Conservation (phyloP, 805 yeast species). For the Pichia nanzhaoensis region DNA sequence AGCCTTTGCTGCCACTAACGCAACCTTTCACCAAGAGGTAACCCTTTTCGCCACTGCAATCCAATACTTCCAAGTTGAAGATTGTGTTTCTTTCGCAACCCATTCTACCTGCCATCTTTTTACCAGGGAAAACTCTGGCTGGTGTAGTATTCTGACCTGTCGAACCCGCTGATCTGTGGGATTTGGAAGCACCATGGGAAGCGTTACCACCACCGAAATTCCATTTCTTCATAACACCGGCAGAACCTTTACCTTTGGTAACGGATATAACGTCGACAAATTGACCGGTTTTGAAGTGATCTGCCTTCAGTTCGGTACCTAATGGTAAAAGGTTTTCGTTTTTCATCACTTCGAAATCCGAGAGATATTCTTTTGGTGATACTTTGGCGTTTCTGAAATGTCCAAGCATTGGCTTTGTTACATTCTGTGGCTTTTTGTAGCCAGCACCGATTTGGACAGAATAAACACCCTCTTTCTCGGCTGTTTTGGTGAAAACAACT, state of each 20-base stretch:
- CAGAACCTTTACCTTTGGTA: slow-evolving; percentile 92
- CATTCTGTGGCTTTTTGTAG: slow-evolving; percentile 49
- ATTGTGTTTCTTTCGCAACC: slow-evolving; percentile 72
- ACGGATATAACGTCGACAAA: slow-evolving; percentile 72
- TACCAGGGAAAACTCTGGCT: slow-evolving; percentile 93
- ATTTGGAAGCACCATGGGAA: slow-evolving; percentile 89
- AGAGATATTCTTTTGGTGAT: slow-evolving; percentile 70
- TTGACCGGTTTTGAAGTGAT: slow-evolving; percentile 79
- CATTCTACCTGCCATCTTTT: slow-evolving; percentile 98
- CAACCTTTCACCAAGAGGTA: slow-evolving; percentile 81
- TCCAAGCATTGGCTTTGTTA: slow-evolving; percentile 61
- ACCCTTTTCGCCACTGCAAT: slow-evolving; percentile 75
- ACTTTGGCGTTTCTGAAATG: slow-evolving; percentile 74
- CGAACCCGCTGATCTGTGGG: slow-evolving; percentile 96
- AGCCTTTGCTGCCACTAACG: slow-evolving; percentile 82
- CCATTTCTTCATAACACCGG: slow-evolving; percentile 97
- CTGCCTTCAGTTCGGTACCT: slow-evolving; percentile 76
- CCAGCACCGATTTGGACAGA: slow-evolving; percentile 89
- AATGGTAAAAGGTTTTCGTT: slow-evolving; percentile 60
- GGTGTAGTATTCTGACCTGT: slow-evolving; percentile 95
- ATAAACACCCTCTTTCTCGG: slow-evolving; percentile 67
- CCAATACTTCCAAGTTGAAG: slow-evolving; percentile 69
- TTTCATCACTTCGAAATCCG: slow-evolving; percentile 74
- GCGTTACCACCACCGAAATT: slow-evolving; percentile 86
- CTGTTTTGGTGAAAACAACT: slow-evolving; percentile 67